Conservation (phyloP, 148 eudicot species). For the Arbutus unedo region DNA sequence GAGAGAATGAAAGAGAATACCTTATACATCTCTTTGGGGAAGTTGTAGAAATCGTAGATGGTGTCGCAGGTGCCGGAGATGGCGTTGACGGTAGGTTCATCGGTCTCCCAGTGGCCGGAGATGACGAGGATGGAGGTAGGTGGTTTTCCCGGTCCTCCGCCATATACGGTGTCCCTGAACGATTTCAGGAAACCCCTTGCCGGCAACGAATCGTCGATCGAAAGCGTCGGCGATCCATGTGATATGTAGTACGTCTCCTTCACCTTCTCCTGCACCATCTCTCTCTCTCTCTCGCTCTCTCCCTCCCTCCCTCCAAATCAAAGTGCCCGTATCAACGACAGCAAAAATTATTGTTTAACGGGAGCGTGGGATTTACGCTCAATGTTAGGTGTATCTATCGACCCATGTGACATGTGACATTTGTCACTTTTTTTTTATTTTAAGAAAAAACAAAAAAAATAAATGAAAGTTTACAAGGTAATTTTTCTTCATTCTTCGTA, state of each 20-base stretch:
- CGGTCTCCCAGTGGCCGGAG: conserved; percentile 80
- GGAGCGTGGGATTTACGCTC: too few species aligned
- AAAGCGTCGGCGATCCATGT: conserved; percentile 64
- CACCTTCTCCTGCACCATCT: conserved; percentile 1
- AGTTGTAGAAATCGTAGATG: conserved; percentile 67
- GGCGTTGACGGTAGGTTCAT: conserved; percentile 51
- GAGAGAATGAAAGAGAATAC: conserved; percentile 15
- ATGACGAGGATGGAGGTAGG: conserved; percentile 55
- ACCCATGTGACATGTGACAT: too few species aligned
- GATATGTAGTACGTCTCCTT: conserved; percentile 48
- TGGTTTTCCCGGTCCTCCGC: conserved; percentile 10
- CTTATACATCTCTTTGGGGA: conserved; percentile 71
- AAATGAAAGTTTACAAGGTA: too few species aligned
- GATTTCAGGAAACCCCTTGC: conserved; percentile 57
- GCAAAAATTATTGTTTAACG: too few species aligned
- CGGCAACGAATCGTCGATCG: conserved; percentile 62
- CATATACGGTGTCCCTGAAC: conserved; percentile 33
- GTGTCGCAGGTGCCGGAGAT: conserved; percentile 42
- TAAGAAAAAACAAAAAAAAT: too few species aligned
- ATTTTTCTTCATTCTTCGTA: too few species aligned
- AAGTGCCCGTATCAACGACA: too few species aligned
- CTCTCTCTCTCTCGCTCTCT: conserved; percentile 11
- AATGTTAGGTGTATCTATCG: too few species aligned
- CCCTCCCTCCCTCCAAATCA: neutral
- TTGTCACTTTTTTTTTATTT: too few species aligned